Evolutionary conservation across 1,284 basidiomycete genomes (phyloP).

Genomic region (Fistulinella staudtii): DNA sequence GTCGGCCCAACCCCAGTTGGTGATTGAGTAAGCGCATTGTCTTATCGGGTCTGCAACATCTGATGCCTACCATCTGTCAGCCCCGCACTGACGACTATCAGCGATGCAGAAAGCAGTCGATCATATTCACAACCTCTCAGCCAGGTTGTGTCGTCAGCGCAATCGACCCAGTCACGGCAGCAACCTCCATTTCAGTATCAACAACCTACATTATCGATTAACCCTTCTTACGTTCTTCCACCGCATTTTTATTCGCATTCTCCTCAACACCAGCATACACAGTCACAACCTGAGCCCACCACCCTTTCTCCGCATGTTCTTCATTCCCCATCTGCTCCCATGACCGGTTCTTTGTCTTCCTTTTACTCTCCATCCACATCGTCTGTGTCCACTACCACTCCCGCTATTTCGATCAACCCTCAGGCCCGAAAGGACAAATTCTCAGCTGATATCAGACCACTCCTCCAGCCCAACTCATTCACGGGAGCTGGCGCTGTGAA

Average conservation of each 20-base stretch:
- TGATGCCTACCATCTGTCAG: constrained; percentile 32
- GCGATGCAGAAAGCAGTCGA: constrained; percentile 33
- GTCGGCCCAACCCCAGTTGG: constrained; percentile 37
- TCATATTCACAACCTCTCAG: constrained; percentile 36
- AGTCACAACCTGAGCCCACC: constrained; percentile 45
- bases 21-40: constrained; percentile 49
- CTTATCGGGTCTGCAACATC: constrained; percentile 2
- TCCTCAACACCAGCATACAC: constrained; percentile 30
- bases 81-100: constrained; percentile 50
- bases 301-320: constrained; percentile 66
- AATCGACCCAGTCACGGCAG: constrained; percentile 35
- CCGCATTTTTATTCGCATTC: constrained; percentile 38
- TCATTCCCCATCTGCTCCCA: constrained; percentile 46
- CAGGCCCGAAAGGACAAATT: constrained; percentile 50
- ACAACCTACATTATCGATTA: constrained; percentile 38
- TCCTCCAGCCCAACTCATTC: constrained; percentile 53
- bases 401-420: constrained; percentile 24
- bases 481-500: constrained; percentile 66
- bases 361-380: constrained; percentile 30
- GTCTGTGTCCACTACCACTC: constrained; percentile 24
- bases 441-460: constrained; percentile 45
- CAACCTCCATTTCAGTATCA: constrained; percentile 37
- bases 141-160: constrained; percentile 19
- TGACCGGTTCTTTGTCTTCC: constrained; percentile 39
- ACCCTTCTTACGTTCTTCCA: constrained; percentile 38